Evolutionary conservation across 768 basidiomycete species (phyloP).

Genomic region (Phaffia tasmanica): DNA sequence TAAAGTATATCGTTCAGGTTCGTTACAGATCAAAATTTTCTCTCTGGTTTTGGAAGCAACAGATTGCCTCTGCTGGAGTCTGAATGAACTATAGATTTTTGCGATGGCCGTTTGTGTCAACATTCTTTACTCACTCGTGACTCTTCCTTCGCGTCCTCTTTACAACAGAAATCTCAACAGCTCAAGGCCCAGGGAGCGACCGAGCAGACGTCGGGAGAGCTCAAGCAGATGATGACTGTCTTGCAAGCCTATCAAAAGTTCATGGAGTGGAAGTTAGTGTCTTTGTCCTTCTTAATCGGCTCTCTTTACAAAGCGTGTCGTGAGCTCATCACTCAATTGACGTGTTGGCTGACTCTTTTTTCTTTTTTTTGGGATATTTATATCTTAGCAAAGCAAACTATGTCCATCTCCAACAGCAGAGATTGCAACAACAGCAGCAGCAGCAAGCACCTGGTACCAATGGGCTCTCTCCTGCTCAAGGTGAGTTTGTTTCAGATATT

Average conservation of each 20-base stretch:
- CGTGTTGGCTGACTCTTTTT: not conserved
- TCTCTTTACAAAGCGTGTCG: not conserved
- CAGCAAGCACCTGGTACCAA: not conserved
- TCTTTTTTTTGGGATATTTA: not conserved
- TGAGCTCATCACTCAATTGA: not conserved
- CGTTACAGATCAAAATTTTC: not conserved
- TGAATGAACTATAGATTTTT: not conserved
- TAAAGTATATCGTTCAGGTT: not conserved
- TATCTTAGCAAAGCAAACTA: conserved; percentile 2
- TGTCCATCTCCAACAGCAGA: conserved; percentile 1
- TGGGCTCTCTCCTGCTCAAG: not conserved
- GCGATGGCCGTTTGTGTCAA: not conserved
- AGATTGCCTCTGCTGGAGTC: not conserved
- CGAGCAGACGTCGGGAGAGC: conserved; percentile 43
- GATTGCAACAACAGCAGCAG: not conserved
- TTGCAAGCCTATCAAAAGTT: conserved; percentile 36
- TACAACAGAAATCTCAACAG: conserved; percentile 41
- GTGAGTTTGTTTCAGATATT: not conserved
- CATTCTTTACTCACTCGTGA: not conserved
- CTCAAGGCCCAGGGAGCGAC: conserved; percentile 45
- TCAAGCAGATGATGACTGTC: conserved; percentile 41
- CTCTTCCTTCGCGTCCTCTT: not conserved
- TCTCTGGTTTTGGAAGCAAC: not conserved
- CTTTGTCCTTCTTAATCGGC: not conserved
- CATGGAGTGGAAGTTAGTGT: conserved; percentile 17